Evolutionary conservation across 75 land plant species (phyloP).

Genomic region (Sequoiadendron giganteum): DNA sequence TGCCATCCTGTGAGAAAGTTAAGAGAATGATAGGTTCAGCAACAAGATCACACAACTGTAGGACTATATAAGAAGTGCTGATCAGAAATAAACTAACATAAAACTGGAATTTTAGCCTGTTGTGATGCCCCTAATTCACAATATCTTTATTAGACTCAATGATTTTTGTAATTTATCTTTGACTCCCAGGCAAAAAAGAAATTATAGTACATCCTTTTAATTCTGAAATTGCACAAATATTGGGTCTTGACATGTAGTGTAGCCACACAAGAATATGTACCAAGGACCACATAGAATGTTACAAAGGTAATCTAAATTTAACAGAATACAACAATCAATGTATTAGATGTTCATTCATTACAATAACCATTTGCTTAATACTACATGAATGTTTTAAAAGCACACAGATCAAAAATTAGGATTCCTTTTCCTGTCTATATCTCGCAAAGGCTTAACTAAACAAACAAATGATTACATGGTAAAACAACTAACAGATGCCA

Average conservation of each 20-base stretch:
- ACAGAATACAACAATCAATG: neutral
- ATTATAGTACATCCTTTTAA: neutral
- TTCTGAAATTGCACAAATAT: neutral
- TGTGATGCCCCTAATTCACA: neutral
- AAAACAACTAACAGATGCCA: neutral
- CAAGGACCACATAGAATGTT: neutral
- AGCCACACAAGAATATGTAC: neutral
- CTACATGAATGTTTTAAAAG: neutral
- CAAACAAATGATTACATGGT: neutral
- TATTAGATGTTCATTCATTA: neutral
- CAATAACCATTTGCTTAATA: neutral
- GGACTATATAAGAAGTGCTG: neutral
- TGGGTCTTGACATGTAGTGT: neutral
- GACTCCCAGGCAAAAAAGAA: neutral
- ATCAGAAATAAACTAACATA: neutral
- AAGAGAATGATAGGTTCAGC: neutral
- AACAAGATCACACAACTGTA: neutral
- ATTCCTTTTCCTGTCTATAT: neutral
- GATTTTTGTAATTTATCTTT: neutral
- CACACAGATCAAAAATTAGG: neutral
- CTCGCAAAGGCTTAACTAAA: neutral
- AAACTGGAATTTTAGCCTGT: neutral
- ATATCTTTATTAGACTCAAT: neutral
- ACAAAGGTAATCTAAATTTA: neutral
- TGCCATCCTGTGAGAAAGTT: constrained; percentile 56